phyloP scores from a whole-genome alignment of 306 rosid genomes.

The Quercus engelmannii region DNA sequence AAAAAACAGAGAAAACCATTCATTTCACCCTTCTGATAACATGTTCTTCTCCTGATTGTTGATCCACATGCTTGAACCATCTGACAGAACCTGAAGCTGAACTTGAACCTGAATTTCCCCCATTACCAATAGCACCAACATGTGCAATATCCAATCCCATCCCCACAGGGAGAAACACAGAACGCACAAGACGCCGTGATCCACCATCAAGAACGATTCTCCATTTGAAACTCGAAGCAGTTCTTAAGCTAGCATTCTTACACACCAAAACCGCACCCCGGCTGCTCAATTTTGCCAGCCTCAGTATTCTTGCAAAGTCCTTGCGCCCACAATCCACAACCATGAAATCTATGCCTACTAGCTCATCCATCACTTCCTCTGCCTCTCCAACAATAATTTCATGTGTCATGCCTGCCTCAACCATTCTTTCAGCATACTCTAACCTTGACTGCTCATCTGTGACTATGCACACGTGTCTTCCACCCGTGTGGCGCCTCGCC shows the following conservation, averaged over 20 bases:
- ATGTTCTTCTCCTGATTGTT: conserved; percentile 69
- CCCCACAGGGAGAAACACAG: conserved; percentile 91
- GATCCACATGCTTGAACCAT: conserved; percentile 91
- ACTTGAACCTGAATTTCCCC: conserved; percentile 27
- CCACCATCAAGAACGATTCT: conserved; percentile 45
- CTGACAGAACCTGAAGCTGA: conserved; percentile 22
- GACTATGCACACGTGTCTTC: conserved; percentile 77
- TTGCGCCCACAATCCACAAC: conserved; percentile 66
- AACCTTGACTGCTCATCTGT: conserved; percentile 63
- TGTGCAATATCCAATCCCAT: conserved; percentile 82
- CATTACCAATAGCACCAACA: conserved; percentile 36
- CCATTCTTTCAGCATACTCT: conserved; percentile 55
- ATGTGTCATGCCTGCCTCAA: conserved; percentile 35
- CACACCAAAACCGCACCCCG: conserved; percentile 77
- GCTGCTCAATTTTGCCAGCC: conserved; percentile 62
- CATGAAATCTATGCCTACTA: conserved; percentile 63
- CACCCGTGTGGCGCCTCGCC: conserved; percentile 70
- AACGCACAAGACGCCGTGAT: conserved; percentile 54
- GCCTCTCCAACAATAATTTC: conserved; percentile 73
- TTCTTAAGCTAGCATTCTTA: conserved; percentile 60
- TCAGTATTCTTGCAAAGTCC: conserved; percentile 51
- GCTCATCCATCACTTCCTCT: conserved; percentile 56
- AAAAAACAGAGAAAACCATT: neutral
- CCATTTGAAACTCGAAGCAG: conserved; percentile 53
- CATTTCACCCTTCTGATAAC: conserved; percentile 41